A percentile compares a stretch with the other conserved stretches of the same genome.
phyloP scores from a whole-genome alignment of 2,329 filamentous ascomycete species.

The Fusarium nygamai region DNA sequence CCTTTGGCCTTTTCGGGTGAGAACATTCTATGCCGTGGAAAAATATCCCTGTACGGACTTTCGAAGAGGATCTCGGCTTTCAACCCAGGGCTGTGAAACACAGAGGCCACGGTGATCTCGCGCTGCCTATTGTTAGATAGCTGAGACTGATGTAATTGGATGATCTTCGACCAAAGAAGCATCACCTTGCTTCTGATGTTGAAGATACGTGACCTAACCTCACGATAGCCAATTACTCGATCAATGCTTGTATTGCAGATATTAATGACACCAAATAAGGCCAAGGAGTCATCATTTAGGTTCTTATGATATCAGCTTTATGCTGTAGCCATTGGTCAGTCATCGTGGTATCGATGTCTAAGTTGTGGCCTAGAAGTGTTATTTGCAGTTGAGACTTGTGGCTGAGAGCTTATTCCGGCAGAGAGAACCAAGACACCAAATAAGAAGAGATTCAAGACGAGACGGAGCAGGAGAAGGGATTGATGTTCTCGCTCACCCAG shows the following conservation, averaged over 20 bases:
- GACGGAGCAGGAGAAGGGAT: neutral
- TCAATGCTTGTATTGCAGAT: no score
- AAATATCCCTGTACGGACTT: neutral
- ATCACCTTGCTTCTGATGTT: neutral
- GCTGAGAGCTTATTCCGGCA: no score
- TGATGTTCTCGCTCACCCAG: neutral
- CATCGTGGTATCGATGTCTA: no score
- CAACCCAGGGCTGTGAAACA: fast-evolving
- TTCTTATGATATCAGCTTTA: no score
- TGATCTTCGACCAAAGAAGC: neutral
- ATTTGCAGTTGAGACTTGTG: no score
- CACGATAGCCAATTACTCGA: neutral
- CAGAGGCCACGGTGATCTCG: neutral
- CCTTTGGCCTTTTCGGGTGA: neutral
- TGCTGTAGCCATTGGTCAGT: no score
- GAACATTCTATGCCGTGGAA: neutral
- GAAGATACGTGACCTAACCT: neutral
- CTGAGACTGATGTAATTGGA: fast-evolving
- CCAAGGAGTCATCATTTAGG: no score
- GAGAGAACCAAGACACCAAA: no score
- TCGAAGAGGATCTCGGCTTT: neutral
- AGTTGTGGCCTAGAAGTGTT: no score
- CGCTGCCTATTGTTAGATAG: no score
- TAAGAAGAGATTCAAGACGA: no score
- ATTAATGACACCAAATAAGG: no score